Percentiles rank a stretch among this genome's conserved stretches.
These are phyloP conservation scores for Pseudocercospora cruenta DNA, from an alignment of 2,329 filamentous ascomycete species.

Conservation along the genomic window DNA sequence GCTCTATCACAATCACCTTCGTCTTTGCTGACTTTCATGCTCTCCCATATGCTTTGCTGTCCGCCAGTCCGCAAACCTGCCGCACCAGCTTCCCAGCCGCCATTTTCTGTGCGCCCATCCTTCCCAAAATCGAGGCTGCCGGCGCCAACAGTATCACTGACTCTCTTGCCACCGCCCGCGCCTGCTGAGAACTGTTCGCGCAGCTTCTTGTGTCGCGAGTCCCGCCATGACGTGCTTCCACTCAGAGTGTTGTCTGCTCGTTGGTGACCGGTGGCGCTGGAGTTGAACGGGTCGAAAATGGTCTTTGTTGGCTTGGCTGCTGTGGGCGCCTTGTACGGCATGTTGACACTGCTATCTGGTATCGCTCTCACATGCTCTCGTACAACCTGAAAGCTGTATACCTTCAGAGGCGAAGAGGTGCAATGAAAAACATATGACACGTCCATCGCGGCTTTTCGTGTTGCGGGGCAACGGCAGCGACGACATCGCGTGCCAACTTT, in stretches of 20 bases:
- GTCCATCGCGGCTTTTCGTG: conserved; percentile 1
- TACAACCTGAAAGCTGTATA: conserved; percentile 16
- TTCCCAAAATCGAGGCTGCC: conserved; percentile 61
- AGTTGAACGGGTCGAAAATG: conserved; percentile 74
- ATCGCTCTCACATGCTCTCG: not conserved
- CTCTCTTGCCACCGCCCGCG: conserved; percentile 58
- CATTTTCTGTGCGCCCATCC: conserved; percentile 57
- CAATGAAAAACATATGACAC: not conserved
- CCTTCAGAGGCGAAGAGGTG: not conserved
- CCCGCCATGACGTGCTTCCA: conserved; percentile 70
- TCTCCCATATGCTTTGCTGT: conserved; percentile 48
- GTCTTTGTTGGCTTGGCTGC: conserved; percentile 35
- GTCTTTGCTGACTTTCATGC: conserved; percentile 31
- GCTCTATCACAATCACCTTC: conserved; percentile 22
- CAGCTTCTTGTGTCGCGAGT: conserved; percentile 70
- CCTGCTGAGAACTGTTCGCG: conserved; percentile 67
- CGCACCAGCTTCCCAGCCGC: conserved; percentile 54
- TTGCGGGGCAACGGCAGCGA: conserved; percentile 1
- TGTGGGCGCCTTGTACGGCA: conserved; percentile 29
- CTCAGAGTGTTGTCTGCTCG: conserved; percentile 68
- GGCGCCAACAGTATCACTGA: conserved; percentile 68
- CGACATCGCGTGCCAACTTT: not conserved
- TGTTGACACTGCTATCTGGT: conserved; percentile 4
- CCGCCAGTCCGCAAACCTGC: conserved; percentile 53
- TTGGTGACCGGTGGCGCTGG: conserved; percentile 84